Percentiles rank a stretch among this genome's conserved stretches.
Conservation (phyloP, 441 rosid genomes). For the Euphorbia schlechtendalii region DNA sequence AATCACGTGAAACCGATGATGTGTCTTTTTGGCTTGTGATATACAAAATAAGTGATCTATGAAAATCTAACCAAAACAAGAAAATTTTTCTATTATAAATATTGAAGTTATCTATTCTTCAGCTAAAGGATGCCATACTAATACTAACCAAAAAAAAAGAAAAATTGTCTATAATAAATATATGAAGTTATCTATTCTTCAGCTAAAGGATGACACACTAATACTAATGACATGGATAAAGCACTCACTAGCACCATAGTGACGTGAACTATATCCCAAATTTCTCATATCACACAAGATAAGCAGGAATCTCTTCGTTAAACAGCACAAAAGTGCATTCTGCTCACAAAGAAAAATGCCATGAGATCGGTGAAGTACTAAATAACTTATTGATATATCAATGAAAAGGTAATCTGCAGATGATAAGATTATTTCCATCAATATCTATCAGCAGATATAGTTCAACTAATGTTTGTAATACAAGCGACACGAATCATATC, state of each 20-base stretch:
- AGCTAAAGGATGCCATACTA: too few species aligned
- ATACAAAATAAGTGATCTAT: too few species aligned
- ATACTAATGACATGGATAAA: background rate
- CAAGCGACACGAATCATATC: background rate
- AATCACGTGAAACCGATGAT: background rate
- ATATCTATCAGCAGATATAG: background rate
- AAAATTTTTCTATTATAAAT: background rate
- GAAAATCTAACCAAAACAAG: background rate
- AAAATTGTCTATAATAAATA: background rate
- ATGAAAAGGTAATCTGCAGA: background rate
- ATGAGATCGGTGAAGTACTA: background rate
- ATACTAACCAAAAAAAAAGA: too few species aligned
- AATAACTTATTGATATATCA: background rate
- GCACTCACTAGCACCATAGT: background rate
- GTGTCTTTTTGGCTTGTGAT: too few species aligned
- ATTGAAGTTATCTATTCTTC: too few species aligned
- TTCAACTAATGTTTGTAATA: background rate
- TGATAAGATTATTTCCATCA: background rate
- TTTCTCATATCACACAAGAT: background rate
- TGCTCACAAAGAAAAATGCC: background rate
- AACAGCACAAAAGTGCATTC: background rate
- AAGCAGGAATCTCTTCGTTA: background rate
- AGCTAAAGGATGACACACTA: background rate
- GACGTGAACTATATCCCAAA: background rate
- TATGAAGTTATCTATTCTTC: background rate